Conservation (phyloP, 169 alveolate species). For the Plasmodium gallinaceum region DNA sequence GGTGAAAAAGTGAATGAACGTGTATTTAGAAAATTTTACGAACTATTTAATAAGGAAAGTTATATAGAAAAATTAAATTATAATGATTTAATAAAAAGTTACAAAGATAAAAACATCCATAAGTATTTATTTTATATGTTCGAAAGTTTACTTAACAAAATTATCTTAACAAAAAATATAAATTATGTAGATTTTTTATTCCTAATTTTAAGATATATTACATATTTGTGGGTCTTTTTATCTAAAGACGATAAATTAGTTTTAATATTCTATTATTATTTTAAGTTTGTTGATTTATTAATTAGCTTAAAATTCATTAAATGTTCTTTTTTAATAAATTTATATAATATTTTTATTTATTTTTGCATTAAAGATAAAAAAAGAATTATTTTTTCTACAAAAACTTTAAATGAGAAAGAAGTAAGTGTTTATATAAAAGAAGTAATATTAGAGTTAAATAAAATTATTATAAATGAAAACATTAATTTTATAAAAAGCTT, state of each 20-base stretch:
- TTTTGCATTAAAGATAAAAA: constrained; percentile 41
- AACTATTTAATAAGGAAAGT: constrained; percentile 60
- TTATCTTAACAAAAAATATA: constrained; percentile 25
- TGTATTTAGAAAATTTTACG: constrained; percentile 55
- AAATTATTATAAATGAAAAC: constrained; percentile 37
- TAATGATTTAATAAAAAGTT: constrained; percentile 30
- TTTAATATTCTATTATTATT: constrained; percentile 66
- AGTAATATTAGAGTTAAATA: constrained; percentile 47
- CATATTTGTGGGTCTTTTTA: constrained; percentile 60
- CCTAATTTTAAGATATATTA: constrained; percentile 56
- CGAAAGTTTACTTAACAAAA: constrained; percentile 43
- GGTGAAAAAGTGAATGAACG: constrained; percentile 30
- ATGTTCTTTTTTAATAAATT: constrained; percentile 55
- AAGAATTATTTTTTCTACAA: constrained; percentile 30
- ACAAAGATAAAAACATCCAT: constrained; percentile 54
- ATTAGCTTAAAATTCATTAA: constrained; percentile 30
- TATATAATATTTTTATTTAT: constrained; percentile 33
- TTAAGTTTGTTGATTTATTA: constrained; percentile 51
- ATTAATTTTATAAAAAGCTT: constrained; percentile 15
- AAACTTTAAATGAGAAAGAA: constrained; percentile 33
- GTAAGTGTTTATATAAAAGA: constrained; percentile 18
- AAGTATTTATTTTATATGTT: constrained; percentile 70
- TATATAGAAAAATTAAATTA: constrained; percentile 28
- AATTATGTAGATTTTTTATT: constrained; percentile 59
- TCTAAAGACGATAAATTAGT: constrained; percentile 46